These are phyloP conservation scores for Hypomyces rosellus DNA, from an alignment of 2,329 filamentous ascomycete species.

Conservation along the genomic window DNA sequence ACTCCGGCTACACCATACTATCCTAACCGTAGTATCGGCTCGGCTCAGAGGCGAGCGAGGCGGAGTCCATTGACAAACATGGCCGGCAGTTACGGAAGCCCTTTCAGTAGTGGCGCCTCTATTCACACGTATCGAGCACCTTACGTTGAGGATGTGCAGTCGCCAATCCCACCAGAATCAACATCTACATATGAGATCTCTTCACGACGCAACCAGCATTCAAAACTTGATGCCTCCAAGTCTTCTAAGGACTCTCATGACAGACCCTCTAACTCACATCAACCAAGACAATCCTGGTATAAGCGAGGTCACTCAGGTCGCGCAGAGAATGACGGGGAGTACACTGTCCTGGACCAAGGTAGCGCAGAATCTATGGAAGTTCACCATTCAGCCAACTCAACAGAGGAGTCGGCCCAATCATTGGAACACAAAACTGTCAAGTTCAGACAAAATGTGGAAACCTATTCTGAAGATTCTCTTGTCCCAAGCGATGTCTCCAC, in stretches of 20 bases:
- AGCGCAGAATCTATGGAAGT: neutral
- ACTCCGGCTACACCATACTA: conserved; percentile 14
- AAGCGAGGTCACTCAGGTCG: too few species aligned
- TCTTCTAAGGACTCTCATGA: neutral
- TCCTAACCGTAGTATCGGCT: conserved; percentile 19
- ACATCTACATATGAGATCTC: neutral
- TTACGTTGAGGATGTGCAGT: conserved; percentile 21
- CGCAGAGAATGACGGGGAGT: too few species aligned
- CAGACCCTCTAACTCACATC: neutral
- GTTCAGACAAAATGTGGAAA: conserved; percentile 19
- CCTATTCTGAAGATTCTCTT: conserved; percentile 12
- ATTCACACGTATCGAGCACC: conserved; percentile 19
- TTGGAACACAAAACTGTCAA: conserved; percentile 21
- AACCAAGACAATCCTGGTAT: too few species aligned
- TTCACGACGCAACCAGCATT: neutral
- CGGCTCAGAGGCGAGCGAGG: conserved; percentile 24
- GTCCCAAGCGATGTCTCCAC: conserved; percentile 12
- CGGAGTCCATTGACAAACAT: conserved; percentile 14
- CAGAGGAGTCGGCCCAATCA: conserved; percentile 10
- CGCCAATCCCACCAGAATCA: conserved; percentile 1
- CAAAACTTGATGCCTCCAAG: neutral
- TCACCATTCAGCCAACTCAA: conserved; percentile 5
- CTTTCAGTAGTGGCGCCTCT: neutral
- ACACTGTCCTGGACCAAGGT: too few species aligned
- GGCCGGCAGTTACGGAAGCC: neutral